Base-by-base conservation (phyloP, 495 filamentous ascomycete species). In the Lindgomyces ingoldianus region DNA sequence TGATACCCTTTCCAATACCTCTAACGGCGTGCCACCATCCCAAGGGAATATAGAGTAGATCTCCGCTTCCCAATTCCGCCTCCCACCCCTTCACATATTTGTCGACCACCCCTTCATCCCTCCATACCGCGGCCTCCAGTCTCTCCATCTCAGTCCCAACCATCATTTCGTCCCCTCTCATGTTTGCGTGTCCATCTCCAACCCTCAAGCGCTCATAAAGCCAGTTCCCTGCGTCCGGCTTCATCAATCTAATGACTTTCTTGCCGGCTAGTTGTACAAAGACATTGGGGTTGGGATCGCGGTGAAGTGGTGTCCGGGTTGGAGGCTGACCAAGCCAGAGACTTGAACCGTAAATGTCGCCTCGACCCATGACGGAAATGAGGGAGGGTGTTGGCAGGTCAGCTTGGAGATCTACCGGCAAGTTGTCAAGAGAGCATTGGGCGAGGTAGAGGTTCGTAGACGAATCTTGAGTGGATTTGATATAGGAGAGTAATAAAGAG, bases 11-110 rank as follows among this genome's bases (percentile, higher is more conserved):
- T 14, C 87, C 89, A 53, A 85, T 69, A 21, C 93, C 91, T 70
- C 84, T 88, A 52, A 98, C 85, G 72, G 89, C 91, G 81, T 98
- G 94, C 94, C 94, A 98, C 91, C 92, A 98, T 12, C 91, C 91
- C 62, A 84, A 85, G 0, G 93, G 94, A 57, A 98, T 93, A 72
- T 93, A 97, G 45, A 98, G 60, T 0, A 80, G 85, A 79, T 97
- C 92, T 0, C 89, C 87, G 14, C 81, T 76, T 1, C 75, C 72
- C 30, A 96, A 68, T n/a, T 68, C 58, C 11, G 81, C 87, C 66
- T 94, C 86, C 69, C 73, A 66, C 1, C 66, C 75, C 2, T 57
- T 27, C 3, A 73, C 71, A 24, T 65, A 61, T 29, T 64, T 61
- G 1, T 63, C 60, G 70, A 76, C 69, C 1, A 73, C 75, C 86